Base-by-base conservation (phyloP, 495 filamentous ascomycete species). In the Penicillium daleae region DNA sequence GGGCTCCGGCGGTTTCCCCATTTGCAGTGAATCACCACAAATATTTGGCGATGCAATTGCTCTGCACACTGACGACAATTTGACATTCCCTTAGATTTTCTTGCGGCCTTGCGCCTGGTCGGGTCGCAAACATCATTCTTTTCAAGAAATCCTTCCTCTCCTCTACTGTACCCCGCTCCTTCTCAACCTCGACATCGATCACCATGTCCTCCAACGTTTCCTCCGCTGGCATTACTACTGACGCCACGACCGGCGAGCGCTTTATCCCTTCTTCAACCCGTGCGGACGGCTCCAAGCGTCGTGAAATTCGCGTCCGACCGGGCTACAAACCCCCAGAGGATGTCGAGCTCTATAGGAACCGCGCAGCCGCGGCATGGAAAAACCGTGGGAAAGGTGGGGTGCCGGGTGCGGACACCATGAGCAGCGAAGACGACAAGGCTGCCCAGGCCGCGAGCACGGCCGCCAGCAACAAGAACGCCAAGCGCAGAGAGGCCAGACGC, bases 281-380 rank as follows among this genome's bases (percentile, higher is more conserved):
- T 49, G 77, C 96, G 7, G 96, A 99, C 67, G 96, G 96, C 56
- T 91, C 90, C 21, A 90, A 88, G 17, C 83, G 96, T 32, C 93
- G 90, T 67, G 96, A 97, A 70, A 98, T 97, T 57, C 90, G 90
- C 64, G 90, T 99, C 44, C 87, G 92, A 3, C 93, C 94, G 13
- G 96, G 96, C 50, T 99, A 98, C 76, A 86, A 86, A 35, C 96
- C 96, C 0, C 94, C 95, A 2, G 96, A 99, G 74, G 96, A 99
- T 76, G 90, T 97, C 60, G 92, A 97, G 70, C 80, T 97, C 37
- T 99, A 98, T 84, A 95, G 91, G 82, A 98, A 97, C 78, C 87
- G 90, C 44, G 90, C 88, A 6, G 93, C 93, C 26, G 90, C 94
- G 65, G 87, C 85, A 40, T 97, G 91, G 82, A 94, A 92, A 76